Base-by-base conservation (phyloP, 768 basidiomycete species). In the Mycena maculata region DNA sequence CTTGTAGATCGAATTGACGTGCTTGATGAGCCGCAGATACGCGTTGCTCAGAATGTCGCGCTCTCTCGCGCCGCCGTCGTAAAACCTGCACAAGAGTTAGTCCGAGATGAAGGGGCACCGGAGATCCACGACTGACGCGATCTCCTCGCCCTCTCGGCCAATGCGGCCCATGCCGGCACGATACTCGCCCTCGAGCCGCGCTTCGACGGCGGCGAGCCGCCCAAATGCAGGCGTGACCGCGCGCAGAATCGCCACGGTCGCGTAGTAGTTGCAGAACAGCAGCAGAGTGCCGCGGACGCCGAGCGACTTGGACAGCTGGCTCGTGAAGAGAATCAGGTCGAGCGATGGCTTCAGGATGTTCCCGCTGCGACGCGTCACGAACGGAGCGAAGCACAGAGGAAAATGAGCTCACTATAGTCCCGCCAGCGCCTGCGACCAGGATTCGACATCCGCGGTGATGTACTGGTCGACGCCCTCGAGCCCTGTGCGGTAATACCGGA, bases 141-240 rank as follows among this genome's bases (percentile, higher is more conserved):
- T 86, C 76, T 99, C 96, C 75, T 99, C 97, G 23, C 91, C 88
- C 72, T 98, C 96, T 65, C 95, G 81, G 0, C 92, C 95, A 8
- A 98, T 87, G 31, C 97, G 79, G 0, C 91, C 90, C 73, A 98
- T 90, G 0, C 95, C 96, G 0, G 90, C 87, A 23, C 97, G 84
- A 74, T 96, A 98, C 72, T 98, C 97, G 15, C 97, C 97, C 73
- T 99, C 87, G 33, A 98, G 79, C 31, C 90, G 86, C 0, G 95
- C 95, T 75, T 98, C 95, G 4, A 92, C 86, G 0, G 93, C 93
- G 0, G 96, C 95, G 16, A 98, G 84, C 36, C 90, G 87, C 0
- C 96, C 97, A 78, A 99, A 99, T 0, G 96, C 92, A 0, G 96
- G 97, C 0, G 97, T 96, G 6, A 93, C 95, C 4, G 91, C 90